phyloP scores from a whole-genome alignment of 768 basidiomycete species.

The Leccinum variicolor region DNA sequence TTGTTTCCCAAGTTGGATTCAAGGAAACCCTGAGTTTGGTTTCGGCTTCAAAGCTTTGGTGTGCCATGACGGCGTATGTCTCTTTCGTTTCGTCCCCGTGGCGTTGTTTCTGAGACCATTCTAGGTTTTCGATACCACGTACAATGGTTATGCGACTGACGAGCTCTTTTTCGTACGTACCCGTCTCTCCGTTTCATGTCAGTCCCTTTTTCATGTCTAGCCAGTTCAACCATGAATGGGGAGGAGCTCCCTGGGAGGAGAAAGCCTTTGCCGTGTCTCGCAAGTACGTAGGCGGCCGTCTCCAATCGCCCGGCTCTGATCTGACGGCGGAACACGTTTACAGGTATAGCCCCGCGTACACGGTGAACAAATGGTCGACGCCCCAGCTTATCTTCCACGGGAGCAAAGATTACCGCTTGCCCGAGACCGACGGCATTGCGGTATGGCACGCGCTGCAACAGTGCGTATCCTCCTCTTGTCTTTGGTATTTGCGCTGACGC shows the following conservation, averaged over 20 bases:
- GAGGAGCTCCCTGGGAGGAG: constrained; percentile 74
- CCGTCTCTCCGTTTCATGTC: background rate
- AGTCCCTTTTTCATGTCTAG: background rate
- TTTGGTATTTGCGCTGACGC: background rate
- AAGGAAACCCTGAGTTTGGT: constrained; percentile 85
- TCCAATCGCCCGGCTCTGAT: background rate
- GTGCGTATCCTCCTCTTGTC: constrained; percentile 40
- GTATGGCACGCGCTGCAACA: constrained; percentile 85
- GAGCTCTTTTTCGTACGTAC: constrained; percentile 82
- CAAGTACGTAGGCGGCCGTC: constrained; percentile 43
- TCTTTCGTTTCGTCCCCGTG: background rate
- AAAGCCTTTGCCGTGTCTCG: constrained; percentile 50
- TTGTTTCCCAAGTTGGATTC: constrained; percentile 70
- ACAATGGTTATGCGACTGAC: constrained; percentile 87
- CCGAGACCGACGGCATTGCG: constrained; percentile 79
- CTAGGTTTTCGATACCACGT: constrained; percentile 71
- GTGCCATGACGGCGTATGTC: constrained; percentile 83
- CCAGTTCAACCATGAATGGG: constrained; percentile 87
- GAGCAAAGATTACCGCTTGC: constrained; percentile 84
- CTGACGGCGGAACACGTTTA: background rate
- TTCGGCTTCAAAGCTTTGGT: constrained; percentile 91
- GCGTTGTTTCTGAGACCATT: background rate
- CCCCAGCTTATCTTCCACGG: constrained; percentile 85
- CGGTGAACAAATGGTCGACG: constrained; percentile 80
- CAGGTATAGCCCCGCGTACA: constrained; percentile 78